Conservation (phyloP, 495 filamentous ascomycete species). For the Parmelia sp. region DNA sequence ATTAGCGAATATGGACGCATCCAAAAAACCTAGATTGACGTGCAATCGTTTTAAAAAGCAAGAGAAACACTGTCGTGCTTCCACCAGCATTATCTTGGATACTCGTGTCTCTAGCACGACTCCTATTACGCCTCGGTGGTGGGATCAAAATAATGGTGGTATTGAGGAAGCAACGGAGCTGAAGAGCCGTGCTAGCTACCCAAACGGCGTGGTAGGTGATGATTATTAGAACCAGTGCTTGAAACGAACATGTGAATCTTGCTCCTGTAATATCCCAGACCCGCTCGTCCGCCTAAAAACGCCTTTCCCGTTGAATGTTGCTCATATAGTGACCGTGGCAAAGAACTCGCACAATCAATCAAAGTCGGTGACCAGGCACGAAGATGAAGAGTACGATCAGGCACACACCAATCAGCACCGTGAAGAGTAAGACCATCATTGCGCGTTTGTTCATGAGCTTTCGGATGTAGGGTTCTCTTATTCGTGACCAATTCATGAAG, state of each 20-base stretch:
- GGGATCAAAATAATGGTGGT: background rate
- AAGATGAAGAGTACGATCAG: slow-evolving; percentile 81
- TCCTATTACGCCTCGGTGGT: background rate
- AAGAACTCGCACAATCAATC: slow-evolving; percentile 22
- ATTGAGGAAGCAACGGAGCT: background rate
- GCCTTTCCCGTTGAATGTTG: background rate
- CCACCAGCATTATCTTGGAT: background rate
- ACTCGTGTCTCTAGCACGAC: background rate
- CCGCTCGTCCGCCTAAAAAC: slow-evolving; percentile 1
- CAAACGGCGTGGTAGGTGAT: slow-evolving; percentile 2
- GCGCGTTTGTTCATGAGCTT: slow-evolving; percentile 76
- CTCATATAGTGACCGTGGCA: background rate
- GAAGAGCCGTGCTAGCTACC: slow-evolving; percentile 1
- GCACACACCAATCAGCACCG: slow-evolving; percentile 66
- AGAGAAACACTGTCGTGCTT: background rate
- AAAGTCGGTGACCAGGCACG: slow-evolving; percentile 84
- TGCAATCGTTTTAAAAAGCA: background rate
- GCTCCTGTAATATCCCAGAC: slow-evolving; percentile 8
- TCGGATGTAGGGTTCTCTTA: slow-evolving; percentile 84
- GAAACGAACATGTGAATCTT: background rate
- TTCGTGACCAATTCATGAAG: slow-evolving; percentile 77
- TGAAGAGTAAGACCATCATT: slow-evolving; percentile 63
- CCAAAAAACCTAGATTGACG: slow-evolving; percentile 15
- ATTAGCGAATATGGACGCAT: slow-evolving; percentile 14
- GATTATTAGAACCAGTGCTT: background rate